Conservation (phyloP, 148 eudicot genomes). For the Chenopodium suecicum region DNA sequence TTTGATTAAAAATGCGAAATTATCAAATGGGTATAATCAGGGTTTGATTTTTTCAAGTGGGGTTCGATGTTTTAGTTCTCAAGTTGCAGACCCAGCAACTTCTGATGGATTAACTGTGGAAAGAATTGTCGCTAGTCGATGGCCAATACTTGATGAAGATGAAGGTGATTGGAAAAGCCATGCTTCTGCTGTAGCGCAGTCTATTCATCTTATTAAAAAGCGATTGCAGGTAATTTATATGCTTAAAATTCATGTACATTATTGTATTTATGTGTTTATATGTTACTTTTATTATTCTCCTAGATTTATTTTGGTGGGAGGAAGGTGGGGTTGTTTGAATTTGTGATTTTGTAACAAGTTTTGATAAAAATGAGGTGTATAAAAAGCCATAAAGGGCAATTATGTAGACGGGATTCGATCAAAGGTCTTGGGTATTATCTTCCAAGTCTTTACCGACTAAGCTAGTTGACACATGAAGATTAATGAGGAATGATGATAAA, state of each 20-base stretch:
- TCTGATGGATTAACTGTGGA: slow-evolving; percentile 87
- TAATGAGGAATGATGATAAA: background rate
- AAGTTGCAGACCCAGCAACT: slow-evolving; percentile 58
- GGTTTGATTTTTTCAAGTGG: background rate
- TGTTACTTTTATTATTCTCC: background rate
- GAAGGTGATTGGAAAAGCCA: slow-evolving; percentile 97
- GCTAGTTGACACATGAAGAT: background rate
- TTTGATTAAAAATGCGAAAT: slow-evolving; percentile 15
- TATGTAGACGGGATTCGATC: no score
- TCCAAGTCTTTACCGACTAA: no score
- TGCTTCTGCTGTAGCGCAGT: slow-evolving; percentile 91
- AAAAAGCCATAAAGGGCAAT: no score
- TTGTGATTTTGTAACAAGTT: background rate
- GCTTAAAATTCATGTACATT: background rate
- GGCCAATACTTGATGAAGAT: slow-evolving; percentile 71
- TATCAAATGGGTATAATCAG: slow-evolving; percentile 33
- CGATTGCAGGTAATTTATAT: slow-evolving; percentile 54
- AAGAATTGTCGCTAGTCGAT: slow-evolving; percentile 56
- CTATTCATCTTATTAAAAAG: slow-evolving; percentile 79
- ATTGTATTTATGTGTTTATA: background rate
- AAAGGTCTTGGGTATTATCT: no score
- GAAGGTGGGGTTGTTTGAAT: background rate
- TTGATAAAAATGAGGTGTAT: background rate
- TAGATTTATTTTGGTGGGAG: background rate
- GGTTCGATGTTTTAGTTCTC: slow-evolving; percentile 49